phyloP scores from a whole-genome alignment of 768 basidiomycete genomes.

The Mycena crocata region DNA sequence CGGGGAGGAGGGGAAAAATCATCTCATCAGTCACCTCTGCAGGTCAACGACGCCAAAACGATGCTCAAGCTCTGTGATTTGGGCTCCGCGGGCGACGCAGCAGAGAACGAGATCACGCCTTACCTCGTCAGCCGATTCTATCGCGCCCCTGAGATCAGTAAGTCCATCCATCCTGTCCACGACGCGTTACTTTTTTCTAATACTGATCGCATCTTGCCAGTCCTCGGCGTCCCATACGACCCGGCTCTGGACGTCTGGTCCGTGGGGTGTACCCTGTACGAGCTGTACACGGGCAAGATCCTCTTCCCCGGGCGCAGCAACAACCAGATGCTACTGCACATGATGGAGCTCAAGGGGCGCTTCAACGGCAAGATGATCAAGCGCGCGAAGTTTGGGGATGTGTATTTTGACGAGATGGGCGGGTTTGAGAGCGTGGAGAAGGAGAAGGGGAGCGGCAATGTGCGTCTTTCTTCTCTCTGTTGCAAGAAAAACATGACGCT shows the following conservation, averaged over 20 bases:
- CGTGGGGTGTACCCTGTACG: conserved; percentile 96
- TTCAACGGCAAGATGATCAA: conserved; percentile 96
- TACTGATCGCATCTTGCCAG: conserved; percentile 55
- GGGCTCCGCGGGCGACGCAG: conserved; percentile 95
- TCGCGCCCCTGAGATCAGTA: conserved; percentile 98
- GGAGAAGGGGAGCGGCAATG: conserved; percentile 86
- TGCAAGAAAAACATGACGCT: conserved; percentile 36
- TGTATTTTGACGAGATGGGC: conserved; percentile 3
- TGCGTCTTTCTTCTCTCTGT: conserved; percentile 55
- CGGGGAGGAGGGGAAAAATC: too few relatives aligned
- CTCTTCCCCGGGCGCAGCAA: conserved; percentile 97
- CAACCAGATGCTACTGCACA: conserved; percentile 96
- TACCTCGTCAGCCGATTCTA: conserved; percentile 98
- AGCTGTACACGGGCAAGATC: conserved; percentile 96
- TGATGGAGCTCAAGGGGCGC: conserved; percentile 98
- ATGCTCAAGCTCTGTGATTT: conserved; percentile 95
- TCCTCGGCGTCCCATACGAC: conserved; percentile 96
- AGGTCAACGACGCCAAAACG: conserved; percentile 97
- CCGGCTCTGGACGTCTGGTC: conserved; percentile 96
- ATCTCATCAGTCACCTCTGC: too few relatives aligned
- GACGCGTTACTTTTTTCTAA: conserved; percentile 30
- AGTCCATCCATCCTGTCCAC: conserved; percentile 8
- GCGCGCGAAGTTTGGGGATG: conserved; percentile 66
- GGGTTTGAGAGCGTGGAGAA: conserved; percentile 62
- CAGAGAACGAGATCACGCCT: conserved; percentile 97